phyloP scores from a whole-genome alignment of 331 rosid species.

The Cucumis variabilis region DNA sequence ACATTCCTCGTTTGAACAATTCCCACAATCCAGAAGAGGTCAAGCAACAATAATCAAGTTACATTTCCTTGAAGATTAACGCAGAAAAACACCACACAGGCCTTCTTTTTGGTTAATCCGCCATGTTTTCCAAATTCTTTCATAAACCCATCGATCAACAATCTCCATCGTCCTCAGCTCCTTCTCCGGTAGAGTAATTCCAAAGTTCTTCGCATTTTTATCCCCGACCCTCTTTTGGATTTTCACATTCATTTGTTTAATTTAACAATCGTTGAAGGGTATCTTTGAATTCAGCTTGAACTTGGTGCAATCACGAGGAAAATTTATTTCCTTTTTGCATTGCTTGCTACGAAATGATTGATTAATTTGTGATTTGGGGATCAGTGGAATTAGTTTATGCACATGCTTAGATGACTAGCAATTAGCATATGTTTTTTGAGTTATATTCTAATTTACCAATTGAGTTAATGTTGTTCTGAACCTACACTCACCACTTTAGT shows the following conservation, averaged over 20 bases:
- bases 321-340: constrained; percentile 4
- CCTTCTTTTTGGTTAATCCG: constrained; percentile 32
- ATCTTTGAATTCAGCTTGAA: not conserved
- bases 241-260: not conserved
- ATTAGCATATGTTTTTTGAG: not conserved
- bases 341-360: not conserved
- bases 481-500: constrained; percentile 3
- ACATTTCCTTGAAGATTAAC: not conserved
- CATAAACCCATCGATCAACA: constrained; percentile 42
- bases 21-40: constrained; percentile 44
- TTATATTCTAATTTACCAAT: not conserved
- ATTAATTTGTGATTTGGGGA: constrained; percentile 6
- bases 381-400: not conserved
- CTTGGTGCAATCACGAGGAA: not conserved
- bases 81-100: not conserved
- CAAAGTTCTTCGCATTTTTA: not conserved
- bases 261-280: constrained; percentile 13
- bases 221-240: not conserved
- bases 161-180: not conserved
- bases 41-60: constrained; percentile 29
- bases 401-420: not conserved
- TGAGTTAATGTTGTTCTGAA: not conserved
- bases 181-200: constrained; percentile 46
- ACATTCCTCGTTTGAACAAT: constrained; percentile 41
- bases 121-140: constrained; percentile 71